These are phyloP conservation scores for Elasticomyces elasticus DNA, from an alignment of 495 filamentous ascomycete species.

Conservation along the genomic window DNA sequence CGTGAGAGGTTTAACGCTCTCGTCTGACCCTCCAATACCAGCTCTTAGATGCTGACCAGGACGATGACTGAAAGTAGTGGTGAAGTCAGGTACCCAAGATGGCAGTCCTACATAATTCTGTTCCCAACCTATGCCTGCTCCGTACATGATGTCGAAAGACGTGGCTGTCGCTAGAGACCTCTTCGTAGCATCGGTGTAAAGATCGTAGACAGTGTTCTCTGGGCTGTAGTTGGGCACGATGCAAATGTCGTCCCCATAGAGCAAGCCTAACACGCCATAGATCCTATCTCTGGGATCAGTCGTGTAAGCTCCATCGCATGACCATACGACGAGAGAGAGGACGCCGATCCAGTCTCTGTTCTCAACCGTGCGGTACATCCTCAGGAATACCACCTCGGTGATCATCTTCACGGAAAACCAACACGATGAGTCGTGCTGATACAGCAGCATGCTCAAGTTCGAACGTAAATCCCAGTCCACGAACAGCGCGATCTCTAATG, in stretches of 20 bases:
- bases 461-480: background rate
- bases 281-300: conserved; percentile 3
- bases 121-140: background rate
- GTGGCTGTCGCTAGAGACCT: background rate
- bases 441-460: background rate
- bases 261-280: conserved; percentile 2
- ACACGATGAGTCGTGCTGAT: background rate
- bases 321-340: background rate
- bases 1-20: background rate
- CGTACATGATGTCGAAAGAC: background rate
- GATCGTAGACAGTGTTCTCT: background rate
- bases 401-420: background rate
- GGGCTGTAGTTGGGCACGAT: background rate
- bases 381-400: background rate
- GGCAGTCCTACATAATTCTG: background rate
- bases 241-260: background rate
- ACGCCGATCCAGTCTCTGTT: background rate
- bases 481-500: background rate
- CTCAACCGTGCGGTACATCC: background rate
- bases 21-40: background rate
- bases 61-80: background rate
- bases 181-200: conserved; percentile 5
- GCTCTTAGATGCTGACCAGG: background rate
- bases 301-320: background rate
- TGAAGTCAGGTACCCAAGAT: conserved; percentile 5